phyloP scores from a whole-genome alignment of 164 flowering plant species.

The Liriodendron chinense region DNA sequence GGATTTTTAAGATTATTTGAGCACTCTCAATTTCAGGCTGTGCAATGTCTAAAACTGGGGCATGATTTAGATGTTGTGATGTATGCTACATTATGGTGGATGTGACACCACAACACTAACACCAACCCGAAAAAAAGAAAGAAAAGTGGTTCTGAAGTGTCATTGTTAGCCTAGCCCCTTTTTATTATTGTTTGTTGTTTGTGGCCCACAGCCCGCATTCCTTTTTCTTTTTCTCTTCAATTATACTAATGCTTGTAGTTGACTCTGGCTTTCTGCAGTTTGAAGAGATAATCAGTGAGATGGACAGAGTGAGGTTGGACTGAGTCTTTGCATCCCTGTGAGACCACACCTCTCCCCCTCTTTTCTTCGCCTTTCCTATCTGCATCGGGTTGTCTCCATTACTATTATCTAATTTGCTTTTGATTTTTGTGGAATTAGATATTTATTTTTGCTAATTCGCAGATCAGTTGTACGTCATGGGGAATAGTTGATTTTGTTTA shows the following conservation, averaged over 20 bases:
- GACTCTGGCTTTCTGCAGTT: neutral
- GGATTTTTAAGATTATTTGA: neutral
- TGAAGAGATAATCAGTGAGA: slow-evolving; percentile 13
- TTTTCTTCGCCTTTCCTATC: neutral
- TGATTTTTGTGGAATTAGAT: neutral
- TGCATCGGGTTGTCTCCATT: neutral
- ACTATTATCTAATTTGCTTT: neutral
- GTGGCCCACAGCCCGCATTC: neutral
- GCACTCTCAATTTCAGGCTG: neutral
- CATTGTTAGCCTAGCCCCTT: neutral
- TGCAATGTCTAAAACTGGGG: neutral
- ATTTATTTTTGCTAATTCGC: neutral
- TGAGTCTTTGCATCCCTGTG: neutral
- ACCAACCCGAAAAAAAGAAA: too few species aligned
- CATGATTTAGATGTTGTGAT: neutral
- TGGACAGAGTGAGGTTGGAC: slow-evolving; percentile 16
- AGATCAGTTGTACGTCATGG: neutral
- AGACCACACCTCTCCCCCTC: neutral
- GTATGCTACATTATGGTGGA: neutral
- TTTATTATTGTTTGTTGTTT: neutral
- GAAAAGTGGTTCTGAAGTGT: neutral
- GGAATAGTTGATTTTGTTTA: neutral
- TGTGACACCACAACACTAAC: neutral
- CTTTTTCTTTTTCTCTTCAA: neutral
- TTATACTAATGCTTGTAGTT: neutral